Percentiles rank a stretch among this genome's conserved stretches.
Conservation (phyloP, 2,329 filamentous ascomycete species). For the Davidsoniella neocaledoniae region DNA sequence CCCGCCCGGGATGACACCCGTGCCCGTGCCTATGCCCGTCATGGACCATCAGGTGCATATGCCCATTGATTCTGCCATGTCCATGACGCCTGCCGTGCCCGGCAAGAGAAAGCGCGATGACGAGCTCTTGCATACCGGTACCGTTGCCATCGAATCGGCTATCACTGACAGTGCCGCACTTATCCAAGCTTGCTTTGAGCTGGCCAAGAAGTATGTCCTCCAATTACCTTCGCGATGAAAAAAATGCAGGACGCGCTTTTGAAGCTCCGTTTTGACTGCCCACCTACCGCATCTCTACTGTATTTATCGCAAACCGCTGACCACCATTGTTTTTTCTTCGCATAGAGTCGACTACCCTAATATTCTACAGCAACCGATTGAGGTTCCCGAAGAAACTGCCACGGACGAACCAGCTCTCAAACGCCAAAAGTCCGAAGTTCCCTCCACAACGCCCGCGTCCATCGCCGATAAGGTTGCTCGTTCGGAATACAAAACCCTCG, state of each 20-base stretch:
- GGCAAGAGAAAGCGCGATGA: constrained; percentile 44
- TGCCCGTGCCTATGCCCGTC: constrained; percentile 8
- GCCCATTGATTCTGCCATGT: constrained; percentile 11
- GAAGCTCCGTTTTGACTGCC: constrained; percentile 7
- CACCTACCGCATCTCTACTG: neutral
- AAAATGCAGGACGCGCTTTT: neutral
- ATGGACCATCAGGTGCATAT: constrained; percentile 2
- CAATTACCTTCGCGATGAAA: neutral
- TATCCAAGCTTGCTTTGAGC: constrained; percentile 23
- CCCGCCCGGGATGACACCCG: constrained; percentile 22
- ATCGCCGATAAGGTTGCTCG: constrained; percentile 37
- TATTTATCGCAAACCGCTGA: neutral
- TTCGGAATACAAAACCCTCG: constrained; percentile 40
- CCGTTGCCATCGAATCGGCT: constrained; percentile 1
- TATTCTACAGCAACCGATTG: constrained; percentile 25
- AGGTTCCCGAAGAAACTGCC: constrained; percentile 34
- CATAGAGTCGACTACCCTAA: constrained; percentile 30
- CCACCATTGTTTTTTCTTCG: neutral
- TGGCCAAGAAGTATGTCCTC: constrained; percentile 23
- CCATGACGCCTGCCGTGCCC: constrained; percentile 17
- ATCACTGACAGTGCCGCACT: constrained; percentile 19
- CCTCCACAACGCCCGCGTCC: constrained; percentile 20
- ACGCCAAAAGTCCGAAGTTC: constrained; percentile 39
- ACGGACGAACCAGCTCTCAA: constrained; percentile 39
- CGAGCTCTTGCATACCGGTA: constrained; percentile 16